phyloP scores from a whole-genome alignment of 2,329 filamentous ascomycete species.

The Ilyonectria mors-panacis region DNA sequence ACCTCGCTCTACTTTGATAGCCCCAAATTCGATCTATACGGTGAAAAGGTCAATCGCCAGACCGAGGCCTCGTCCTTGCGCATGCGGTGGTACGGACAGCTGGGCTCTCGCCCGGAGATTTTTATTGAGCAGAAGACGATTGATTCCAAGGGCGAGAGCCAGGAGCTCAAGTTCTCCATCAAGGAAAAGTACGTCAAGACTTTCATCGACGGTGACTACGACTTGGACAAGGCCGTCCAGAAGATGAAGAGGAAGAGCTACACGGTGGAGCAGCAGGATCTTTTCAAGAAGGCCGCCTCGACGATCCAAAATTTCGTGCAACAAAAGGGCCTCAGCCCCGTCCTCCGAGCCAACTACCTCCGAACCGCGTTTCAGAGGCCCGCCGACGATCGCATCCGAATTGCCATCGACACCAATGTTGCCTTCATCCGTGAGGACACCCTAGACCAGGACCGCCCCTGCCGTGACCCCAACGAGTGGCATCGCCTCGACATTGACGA shows the following conservation, averaged over 20 bases:
- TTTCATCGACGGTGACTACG: constrained; percentile 89
- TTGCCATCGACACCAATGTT: constrained; percentile 93
- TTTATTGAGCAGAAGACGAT: constrained; percentile 92
- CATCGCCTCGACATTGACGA: constrained; percentile 93
- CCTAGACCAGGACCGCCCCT: constrained; percentile 86
- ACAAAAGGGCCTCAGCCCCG: constrained; percentile 83
- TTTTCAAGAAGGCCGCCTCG: constrained; percentile 79
- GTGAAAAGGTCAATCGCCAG: constrained; percentile 83
- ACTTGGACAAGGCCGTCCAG: constrained; percentile 90
- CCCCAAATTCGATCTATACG: constrained; percentile 87
- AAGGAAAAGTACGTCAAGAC: constrained; percentile 95
- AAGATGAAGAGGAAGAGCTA: constrained; percentile 88
- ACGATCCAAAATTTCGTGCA: constrained; percentile 86
- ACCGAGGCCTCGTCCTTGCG: constrained; percentile 86
- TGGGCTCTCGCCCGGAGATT: constrained; percentile 84
- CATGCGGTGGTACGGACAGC: constrained; percentile 91
- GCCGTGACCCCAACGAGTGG: constrained; percentile 90
- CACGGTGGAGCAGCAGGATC: constrained; percentile 75
- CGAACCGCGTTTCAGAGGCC: constrained; percentile 98
- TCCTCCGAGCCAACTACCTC: constrained; percentile 92
- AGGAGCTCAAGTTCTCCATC: constrained; percentile 85
- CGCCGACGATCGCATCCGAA: constrained; percentile 88
- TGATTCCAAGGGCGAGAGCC: constrained; percentile 80
- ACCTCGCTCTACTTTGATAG: constrained; percentile 98
- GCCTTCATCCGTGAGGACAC: constrained; percentile 87